phyloP scores from a whole-genome alignment of 2,329 filamentous ascomycete species.

The Fusarium hostae region DNA sequence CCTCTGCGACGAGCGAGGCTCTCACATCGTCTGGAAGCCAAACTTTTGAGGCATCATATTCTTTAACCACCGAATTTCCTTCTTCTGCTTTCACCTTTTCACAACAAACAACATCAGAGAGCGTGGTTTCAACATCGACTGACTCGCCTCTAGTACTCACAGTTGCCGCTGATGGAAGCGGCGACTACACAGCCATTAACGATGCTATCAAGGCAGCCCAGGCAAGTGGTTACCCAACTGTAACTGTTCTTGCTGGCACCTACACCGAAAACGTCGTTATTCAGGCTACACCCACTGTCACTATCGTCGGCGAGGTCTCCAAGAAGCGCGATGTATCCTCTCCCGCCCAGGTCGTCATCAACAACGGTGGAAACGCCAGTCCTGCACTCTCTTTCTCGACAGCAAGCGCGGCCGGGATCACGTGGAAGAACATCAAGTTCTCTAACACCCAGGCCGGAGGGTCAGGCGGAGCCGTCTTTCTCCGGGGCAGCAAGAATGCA shows the following conservation, averaged over 20 bases:
- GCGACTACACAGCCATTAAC: slow-evolving; percentile 58
- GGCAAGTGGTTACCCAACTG: slow-evolving; percentile 53
- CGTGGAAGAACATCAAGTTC: slow-evolving; percentile 38
- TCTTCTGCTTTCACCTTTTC: slow-evolving; percentile 26
- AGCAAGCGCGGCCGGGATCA: slow-evolving; percentile 2
- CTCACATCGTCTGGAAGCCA: background rate
- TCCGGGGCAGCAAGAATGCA: slow-evolving; percentile 31
- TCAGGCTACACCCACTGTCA: slow-evolving; percentile 54
- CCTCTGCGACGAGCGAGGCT: background rate
- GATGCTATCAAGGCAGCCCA: slow-evolving; percentile 56
- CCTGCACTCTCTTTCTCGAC: slow-evolving; percentile 20
- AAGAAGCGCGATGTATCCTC: slow-evolving; percentile 45
- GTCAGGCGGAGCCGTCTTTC: slow-evolving; percentile 4
- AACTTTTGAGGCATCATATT: slow-evolving; percentile 7
- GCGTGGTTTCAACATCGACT: slow-evolving; percentile 26
- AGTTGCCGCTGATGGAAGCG: slow-evolving; percentile 56
- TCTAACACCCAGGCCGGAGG: slow-evolving; percentile 19
- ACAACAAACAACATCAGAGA: slow-evolving; percentile 25
- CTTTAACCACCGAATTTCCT: slow-evolving; percentile 10
- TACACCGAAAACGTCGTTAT: slow-evolving; percentile 57
- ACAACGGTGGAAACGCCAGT: slow-evolving; percentile 11
- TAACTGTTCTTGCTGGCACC: slow-evolving; percentile 57
- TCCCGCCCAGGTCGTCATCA: slow-evolving; percentile 17
- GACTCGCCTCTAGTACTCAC: slow-evolving; percentile 49
- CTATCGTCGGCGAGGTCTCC: slow-evolving; percentile 52